Conservation (phyloP, 805 yeast species). For the Suhomyces kilbournensis region DNA sequence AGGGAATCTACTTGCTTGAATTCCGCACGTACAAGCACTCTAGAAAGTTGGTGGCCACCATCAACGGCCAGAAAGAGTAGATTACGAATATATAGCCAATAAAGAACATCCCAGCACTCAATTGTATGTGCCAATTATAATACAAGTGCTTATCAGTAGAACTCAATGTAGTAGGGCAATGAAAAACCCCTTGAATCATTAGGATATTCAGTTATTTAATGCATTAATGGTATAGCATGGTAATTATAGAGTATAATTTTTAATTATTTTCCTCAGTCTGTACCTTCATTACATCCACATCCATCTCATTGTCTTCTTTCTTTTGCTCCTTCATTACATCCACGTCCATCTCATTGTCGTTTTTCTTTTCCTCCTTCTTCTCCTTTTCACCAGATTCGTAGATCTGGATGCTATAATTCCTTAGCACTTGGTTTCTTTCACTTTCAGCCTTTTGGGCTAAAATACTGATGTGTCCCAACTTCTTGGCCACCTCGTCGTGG, state of each 20-base stretch:
- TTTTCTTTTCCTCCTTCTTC: neutral
- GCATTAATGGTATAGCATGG: too few relatives aligned
- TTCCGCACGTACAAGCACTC: conserved; percentile 64
- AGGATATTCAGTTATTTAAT: too few relatives aligned
- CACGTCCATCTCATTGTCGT: neutral
- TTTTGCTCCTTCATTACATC: neutral
- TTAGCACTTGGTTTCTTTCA: conserved; percentile 27
- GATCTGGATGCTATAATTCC: conserved; percentile 34
- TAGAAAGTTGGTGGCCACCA: conserved; percentile 67
- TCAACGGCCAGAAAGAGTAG: conserved; percentile 52
- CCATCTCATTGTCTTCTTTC: neutral
- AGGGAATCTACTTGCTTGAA: conserved; percentile 75
- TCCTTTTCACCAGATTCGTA: conserved; percentile 13
- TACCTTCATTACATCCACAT: neutral
- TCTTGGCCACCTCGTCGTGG: conserved; percentile 30
- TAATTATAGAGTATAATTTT: too few relatives aligned
- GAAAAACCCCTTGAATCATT: too few relatives aligned
- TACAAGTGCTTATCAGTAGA: too few relatives aligned
- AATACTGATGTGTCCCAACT: conserved; percentile 32
- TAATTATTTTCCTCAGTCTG: neutral
- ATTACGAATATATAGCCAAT: neutral
- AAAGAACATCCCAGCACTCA: neutral
- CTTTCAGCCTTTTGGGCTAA: conserved; percentile 27
- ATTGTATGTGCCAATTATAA: too few relatives aligned
- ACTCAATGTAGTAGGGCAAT: too few relatives aligned